Evolutionary conservation across 2,329 filamentous ascomycete genomes (phyloP), one percentile per base, ranked within the genome.

Genomic region (Rosellinia necatrix): DNA sequence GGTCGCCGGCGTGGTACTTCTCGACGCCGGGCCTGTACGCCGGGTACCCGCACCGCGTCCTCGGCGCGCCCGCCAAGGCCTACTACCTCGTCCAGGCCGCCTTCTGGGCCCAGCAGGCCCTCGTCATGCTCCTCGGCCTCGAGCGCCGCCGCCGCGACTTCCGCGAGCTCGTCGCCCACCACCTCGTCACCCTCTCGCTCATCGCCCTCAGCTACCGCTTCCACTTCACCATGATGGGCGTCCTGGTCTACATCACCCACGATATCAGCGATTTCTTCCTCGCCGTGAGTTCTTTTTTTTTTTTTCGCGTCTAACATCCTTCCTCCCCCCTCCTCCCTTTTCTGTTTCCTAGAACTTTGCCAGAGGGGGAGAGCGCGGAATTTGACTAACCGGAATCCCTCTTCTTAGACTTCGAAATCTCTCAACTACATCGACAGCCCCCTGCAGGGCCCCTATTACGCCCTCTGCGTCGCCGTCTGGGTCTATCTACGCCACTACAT

Each of bases 261-360:
- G 88, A 91, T 66, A 81, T 91, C 47, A 87, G 83, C 25, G 88
- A 91, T 68, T 90, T 90, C 72, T 90, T 90, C 77, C 78, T 90
- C 34, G 88, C 88, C 4, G 65, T 68, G 49, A 65, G 66, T 60
- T 27, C 40, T 6, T 21, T 34, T 27, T 30, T 7, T 8, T 3
- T 37, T 37, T 15, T 37, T 15, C 40, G n/a, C 29, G 21, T 34
- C 24, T 19, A 22, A 15, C 29, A 21, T 34, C 24, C 15, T 22
- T 32, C 9, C 6, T 15, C 13, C 7, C 19, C 27, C 24, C 6
- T 15, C 6, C 3, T 17, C n/a, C n/a, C 25, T 9, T 38, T 15
- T 27, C 15, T 6, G 19, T 10, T 9, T 17, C 12, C 6, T 30
- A 19, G 3, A 53, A 48, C 7, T n/a, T 27, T 22, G 15, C 27